A percentile compares a stretch with the other conserved stretches of the same genome.
Conservation (phyloP, 495 filamentous ascomycete species). For the Tuber brumale region DNA sequence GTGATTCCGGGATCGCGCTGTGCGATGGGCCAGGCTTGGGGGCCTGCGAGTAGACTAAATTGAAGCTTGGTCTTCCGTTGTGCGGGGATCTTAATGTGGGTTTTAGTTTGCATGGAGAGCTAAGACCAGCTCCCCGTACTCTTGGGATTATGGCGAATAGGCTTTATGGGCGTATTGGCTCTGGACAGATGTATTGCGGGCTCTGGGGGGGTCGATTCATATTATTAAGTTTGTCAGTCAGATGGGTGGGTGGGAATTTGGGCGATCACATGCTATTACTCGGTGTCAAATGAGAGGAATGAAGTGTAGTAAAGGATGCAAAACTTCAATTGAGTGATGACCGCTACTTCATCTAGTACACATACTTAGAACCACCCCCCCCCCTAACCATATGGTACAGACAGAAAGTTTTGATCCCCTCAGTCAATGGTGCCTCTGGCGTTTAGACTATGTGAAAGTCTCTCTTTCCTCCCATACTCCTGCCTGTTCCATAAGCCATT, state of each 20-base stretch:
- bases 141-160: not conserved
- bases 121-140: not conserved
- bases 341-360: no score
- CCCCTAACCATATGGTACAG: no score
- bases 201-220: not conserved
- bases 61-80: not conserved
- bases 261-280: not conserved
- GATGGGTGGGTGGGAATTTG: not conserved
- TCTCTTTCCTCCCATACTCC: no score
- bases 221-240: not conserved
- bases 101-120: not conserved
- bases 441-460: no score
- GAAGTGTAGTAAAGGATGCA: not conserved
- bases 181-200: not conserved
- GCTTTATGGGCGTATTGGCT: not conserved
- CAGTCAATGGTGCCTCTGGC: no score
- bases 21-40: not conserved
- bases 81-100: not conserved
- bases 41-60: not conserved
- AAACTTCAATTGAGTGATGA: no score
- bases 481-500: no score
- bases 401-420: no score
- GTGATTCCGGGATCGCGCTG: not conserved
- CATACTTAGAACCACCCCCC: no score
- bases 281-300: not conserved